phyloP scores from a whole-genome alignment of 305 asterid species.

The Fraxinus nigra region DNA sequence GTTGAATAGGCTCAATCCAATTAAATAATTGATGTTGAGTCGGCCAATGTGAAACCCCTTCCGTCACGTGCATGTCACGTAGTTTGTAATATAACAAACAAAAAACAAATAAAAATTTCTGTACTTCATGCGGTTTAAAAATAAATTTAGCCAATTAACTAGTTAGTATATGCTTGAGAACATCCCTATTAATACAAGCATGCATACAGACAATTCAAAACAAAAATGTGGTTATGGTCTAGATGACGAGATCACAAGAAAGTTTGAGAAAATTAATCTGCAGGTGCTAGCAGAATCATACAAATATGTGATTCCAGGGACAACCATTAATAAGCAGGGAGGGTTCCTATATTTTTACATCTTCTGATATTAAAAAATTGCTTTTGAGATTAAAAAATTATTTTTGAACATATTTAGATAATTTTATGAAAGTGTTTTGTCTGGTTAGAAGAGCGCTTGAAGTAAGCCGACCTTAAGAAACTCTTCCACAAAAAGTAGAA shows the following conservation, averaged over 20 bases:
- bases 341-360: not conserved
- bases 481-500: too few relatives aligned
- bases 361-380: too few relatives aligned
- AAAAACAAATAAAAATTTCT: not conserved
- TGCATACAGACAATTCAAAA: not conserved
- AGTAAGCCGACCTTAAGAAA: not conserved
- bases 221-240: not conserved
- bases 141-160: not conserved
- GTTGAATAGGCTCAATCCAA: too few relatives aligned
- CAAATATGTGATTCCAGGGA: not conserved
- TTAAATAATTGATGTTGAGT: too few relatives aligned
- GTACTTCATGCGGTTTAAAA: not conserved
- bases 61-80: too few relatives aligned
- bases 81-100: too few relatives aligned
- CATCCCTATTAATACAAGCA: not conserved
- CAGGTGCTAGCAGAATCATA: not conserved
- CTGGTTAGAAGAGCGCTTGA: too few relatives aligned
- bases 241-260: not conserved
- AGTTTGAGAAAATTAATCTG: not conserved
- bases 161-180: not conserved
- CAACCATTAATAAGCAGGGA: not conserved
- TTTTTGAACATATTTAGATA: too few relatives aligned
- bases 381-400: too few relatives aligned
- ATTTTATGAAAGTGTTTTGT: too few relatives aligned
- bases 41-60: too few relatives aligned